A percentile compares a stretch with the other conserved stretches of the same genome.
phyloP scores from a whole-genome alignment of 2,329 filamentous ascomycete genomes.

The Dactylella cylindrospora region DNA sequence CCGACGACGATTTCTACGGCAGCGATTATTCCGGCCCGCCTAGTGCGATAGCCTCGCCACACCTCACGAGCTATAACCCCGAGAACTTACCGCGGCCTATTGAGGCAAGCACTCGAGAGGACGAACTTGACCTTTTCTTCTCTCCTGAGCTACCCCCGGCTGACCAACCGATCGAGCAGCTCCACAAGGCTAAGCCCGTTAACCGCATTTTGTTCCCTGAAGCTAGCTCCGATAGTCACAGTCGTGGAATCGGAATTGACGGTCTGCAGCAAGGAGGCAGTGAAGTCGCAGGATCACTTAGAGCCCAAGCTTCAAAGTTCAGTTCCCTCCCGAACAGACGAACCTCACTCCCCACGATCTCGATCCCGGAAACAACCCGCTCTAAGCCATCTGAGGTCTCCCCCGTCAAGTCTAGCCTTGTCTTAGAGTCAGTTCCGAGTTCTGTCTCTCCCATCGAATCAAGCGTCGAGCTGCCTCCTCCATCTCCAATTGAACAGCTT shows the following conservation, averaged over 20 bases:
- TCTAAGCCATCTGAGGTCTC: conserved; percentile 22
- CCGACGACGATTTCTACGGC: conserved; percentile 19
- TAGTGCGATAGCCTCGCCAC: conserved; percentile 14
- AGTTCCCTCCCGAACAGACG: conserved; percentile 26
- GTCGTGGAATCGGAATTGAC: conserved; percentile 27
- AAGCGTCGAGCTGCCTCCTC: conserved; percentile 19
- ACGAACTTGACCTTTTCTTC: conserved; percentile 40
- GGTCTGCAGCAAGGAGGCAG: conserved; percentile 3
- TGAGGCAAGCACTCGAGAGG: conserved; percentile 30
- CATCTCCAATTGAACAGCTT: conserved; percentile 33
- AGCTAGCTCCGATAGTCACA: conserved; percentile 3
- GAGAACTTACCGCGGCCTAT: conserved; percentile 21
- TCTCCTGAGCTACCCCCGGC: conserved; percentile 35
- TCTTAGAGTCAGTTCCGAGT: conserved; percentile 22
- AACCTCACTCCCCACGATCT: conserved; percentile 12
- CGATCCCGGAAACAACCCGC: conserved; percentile 12
- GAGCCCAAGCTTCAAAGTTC: conserved; percentile 6
- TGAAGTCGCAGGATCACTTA: neutral
- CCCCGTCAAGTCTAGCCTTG: conserved; percentile 16
- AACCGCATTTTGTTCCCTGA: conserved; percentile 36
- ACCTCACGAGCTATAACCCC: conserved; percentile 19
- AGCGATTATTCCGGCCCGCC: conserved; percentile 26
- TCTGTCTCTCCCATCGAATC: conserved; percentile 32
- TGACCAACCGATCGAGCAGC: neutral
- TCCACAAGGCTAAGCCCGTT: neutral